Evolutionary conservation across 2,329 filamentous ascomycete species (phyloP).

Genomic region (Zymoseptoria pseudotritici): DNA sequence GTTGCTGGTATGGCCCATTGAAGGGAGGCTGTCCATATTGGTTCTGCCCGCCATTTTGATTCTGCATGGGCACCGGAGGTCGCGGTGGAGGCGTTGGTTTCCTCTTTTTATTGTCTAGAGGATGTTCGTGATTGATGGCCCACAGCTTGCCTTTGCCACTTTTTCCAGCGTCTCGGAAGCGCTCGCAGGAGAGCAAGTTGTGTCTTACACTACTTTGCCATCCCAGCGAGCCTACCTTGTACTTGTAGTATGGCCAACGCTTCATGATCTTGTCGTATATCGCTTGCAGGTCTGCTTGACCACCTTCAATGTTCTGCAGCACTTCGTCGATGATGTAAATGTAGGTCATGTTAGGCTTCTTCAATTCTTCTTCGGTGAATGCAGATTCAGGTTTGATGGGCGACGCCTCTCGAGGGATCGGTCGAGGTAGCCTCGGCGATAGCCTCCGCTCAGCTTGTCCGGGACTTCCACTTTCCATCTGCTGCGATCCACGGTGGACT

Average conservation of each 20-base stretch:
- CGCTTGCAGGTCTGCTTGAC: conserved; percentile 56
- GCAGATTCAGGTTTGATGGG: conserved; percentile 57
- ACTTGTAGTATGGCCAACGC: conserved; percentile 58
- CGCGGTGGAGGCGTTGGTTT: conserved; percentile 36
- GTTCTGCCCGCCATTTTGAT: conserved; percentile 10
- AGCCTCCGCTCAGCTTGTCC: neutral
- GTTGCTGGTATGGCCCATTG: conserved; percentile 7
- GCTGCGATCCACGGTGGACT: conserved; percentile 1
- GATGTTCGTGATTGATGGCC: conserved; percentile 52
- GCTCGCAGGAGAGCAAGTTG: conserved; percentile 52
- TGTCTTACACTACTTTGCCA: conserved; percentile 63
- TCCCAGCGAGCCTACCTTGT: conserved; percentile 50
- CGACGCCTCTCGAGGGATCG: conserved; percentile 43
- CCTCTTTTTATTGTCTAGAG: conserved; percentile 53
- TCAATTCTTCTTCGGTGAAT: conserved; percentile 65
- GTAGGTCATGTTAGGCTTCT: conserved; percentile 59
- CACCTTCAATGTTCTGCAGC: conserved; percentile 48
- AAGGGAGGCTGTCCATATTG: conserved; percentile 13
- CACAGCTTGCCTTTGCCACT: conserved; percentile 57
- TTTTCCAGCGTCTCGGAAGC: conserved; percentile 54
- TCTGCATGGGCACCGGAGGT: conserved; percentile 15
- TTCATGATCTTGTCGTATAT: conserved; percentile 58
- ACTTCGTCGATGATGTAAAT: conserved; percentile 58
- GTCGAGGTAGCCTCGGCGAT: conserved; percentile 5
- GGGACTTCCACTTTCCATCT: conserved; percentile 3